A percentile compares a stretch with the other conserved stretches of the same genome.
Conservation (phyloP, 139 green algal species). For the Deuterostichococcus epilithicus region DNA sequence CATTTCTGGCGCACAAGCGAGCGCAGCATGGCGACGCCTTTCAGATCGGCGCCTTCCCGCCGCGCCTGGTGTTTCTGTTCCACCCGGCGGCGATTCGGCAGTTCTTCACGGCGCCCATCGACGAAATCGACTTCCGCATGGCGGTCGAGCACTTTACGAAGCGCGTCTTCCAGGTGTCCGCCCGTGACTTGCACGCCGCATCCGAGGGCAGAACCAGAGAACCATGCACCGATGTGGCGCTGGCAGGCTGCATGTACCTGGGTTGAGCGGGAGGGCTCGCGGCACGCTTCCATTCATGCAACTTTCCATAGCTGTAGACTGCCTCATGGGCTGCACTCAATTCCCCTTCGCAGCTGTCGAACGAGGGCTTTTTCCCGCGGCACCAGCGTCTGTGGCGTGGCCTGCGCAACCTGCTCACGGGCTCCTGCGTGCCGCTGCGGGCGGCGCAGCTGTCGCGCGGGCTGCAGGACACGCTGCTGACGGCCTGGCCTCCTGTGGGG, state of each 20-base stretch:
- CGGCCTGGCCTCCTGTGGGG: too few species aligned
- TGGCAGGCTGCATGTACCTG: neutral
- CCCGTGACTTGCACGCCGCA: too few species aligned
- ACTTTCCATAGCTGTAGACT: too few species aligned
- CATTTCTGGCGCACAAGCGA: neutral
- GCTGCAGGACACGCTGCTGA: neutral
- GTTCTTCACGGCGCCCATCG: constrained; percentile 60
- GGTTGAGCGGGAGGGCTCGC: constrained; percentile 9
- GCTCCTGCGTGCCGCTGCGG: neutral
- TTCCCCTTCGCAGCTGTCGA: neutral
- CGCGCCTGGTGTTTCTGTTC: constrained; percentile 64
- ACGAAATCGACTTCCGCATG: constrained; percentile 56
- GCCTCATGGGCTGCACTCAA: too few species aligned
- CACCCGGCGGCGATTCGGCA: constrained; percentile 33
- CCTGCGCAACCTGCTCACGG: neutral
- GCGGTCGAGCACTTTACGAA: constrained; percentile 70
- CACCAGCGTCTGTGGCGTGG: neutral
- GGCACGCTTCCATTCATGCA: neutral
- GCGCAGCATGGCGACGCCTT: constrained; percentile 57
- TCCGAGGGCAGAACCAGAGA: too few species aligned
- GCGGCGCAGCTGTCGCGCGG: neutral
- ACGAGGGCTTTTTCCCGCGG: neutral
- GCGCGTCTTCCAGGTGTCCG: constrained; percentile 59
- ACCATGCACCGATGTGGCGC: neutral
- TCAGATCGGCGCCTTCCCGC: constrained; percentile 34